Base-by-base conservation (phyloP, 2,329 filamentous ascomycete species). In the Dryadomyces quercus-mongolicae region DNA sequence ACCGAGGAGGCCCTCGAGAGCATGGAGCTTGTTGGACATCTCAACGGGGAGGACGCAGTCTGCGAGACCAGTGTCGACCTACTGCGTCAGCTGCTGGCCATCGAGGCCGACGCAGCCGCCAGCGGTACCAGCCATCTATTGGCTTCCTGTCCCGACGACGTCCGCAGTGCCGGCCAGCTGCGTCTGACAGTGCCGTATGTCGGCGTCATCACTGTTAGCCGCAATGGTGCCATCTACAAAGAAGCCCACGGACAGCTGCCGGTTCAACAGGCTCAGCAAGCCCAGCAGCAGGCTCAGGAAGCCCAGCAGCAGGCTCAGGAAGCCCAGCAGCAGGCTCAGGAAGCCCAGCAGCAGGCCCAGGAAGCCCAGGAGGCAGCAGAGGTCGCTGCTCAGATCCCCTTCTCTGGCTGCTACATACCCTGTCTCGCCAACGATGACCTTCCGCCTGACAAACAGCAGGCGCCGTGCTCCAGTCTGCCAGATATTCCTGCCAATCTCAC, bases 181-280 rank as follows among this genome's bases (percentile, higher is more conserved):
- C 59, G 60, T 16, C 69, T 77, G 21, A 60, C 66, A 4, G 68
- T 76, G 16, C 74, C 74, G 0, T 70, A 72, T 45, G 65, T 73
- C 36, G 71, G 72, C 1, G 64, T 62, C 2, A 63, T 76, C n/a
- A 65, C 63, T 22, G 68, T 74, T 21, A 54, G 45, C 31, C 51
- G 51, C 46, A 46, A 59, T 45, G 57, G 58, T 48, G 52, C 45
- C 56, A 58, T 52, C 51, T 49, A 51, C 36, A 56, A 55, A 20
- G 52, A 58, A 13, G 54, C 47, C 1, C 38, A 51, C 34, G 25
- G 25, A 31, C 13, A 38, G 22, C 42, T 38, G 18, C 42, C 46
- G n/a, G 44, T 34, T 15, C 18, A 12, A 15, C n/a, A 36, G 5
- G 25, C 15, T n/a, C 31, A 36, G 16, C 22, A 1, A 2, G 25